Conservation (phyloP, 1,284 basidiomycete species). For the Cutaneotrichosporon cutaneum region DNA sequence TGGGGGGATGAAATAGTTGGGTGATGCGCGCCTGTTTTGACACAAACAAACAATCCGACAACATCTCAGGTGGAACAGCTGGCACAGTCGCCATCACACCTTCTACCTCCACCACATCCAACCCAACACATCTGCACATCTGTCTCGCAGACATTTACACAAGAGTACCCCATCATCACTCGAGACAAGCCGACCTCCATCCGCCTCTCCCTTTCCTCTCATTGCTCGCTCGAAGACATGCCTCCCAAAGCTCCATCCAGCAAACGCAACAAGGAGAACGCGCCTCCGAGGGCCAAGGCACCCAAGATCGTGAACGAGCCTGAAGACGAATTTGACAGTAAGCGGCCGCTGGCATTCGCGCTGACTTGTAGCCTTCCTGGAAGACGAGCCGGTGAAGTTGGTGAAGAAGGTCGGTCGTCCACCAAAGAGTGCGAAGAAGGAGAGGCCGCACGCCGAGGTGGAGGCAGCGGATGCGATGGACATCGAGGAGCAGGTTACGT, state of each 20-base stretch:
- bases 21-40: neutral
- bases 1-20: neutral
- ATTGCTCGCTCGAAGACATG: neutral
- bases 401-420: conserved; percentile 10
- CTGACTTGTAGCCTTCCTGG: conserved; percentile 9
- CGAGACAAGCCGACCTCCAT: neutral
- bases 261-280: conserved; percentile 25
- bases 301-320: conserved; percentile 6
- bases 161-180: neutral
- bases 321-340: conserved; percentile 19
- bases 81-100: neutral
- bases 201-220: neutral
- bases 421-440: conserved; percentile 2
- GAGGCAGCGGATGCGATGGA: neutral
- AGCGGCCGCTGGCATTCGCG: neutral
- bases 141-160: neutral
- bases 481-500: neutral
- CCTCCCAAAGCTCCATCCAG: conserved; percentile 3
- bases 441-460: neutral
- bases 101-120: neutral
- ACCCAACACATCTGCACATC: neutral
- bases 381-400: conserved; percentile 7
- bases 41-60: conserved; percentile 5
- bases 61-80: no score
- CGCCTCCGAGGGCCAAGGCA: conserved; percentile 8